These are phyloP conservation scores for Lagerstroemia speciosa DNA, from an alignment of 345 rosid species.

Conservation along the genomic window DNA sequence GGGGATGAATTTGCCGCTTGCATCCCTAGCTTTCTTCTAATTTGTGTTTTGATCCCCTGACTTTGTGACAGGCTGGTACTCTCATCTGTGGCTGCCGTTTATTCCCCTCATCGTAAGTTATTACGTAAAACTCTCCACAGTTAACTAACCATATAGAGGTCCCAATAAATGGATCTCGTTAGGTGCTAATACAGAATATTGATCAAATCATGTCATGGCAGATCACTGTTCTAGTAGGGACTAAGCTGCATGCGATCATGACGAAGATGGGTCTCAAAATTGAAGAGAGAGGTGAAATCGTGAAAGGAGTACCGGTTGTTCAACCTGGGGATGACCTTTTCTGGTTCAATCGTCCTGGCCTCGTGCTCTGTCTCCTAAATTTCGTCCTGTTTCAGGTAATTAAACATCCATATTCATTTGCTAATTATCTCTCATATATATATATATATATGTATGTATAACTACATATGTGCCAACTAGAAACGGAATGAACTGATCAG, in stretches of 20 bases:
- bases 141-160: no score
- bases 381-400: conserved; percentile 81
- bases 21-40: neutral
- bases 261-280: conserved; percentile 68
- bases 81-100: conserved; percentile 78
- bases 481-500: neutral
- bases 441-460: no score
- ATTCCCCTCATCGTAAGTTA: conserved; percentile 71
- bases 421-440: neutral
- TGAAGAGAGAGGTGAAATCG: conserved; percentile 63
- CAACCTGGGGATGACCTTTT: conserved; percentile 72
- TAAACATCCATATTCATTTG: neutral
- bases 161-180: no score
- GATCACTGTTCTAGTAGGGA: conserved; percentile 65
- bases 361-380: conserved; percentile 75
- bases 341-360: conserved; percentile 80
- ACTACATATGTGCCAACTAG: no score
- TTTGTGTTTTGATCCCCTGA: neutral
- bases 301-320: conserved; percentile 76
- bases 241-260: conserved; percentile 86
- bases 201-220: conserved; percentile 30
- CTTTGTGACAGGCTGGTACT: conserved; percentile 48
- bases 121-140: no score
- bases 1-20: neutral
- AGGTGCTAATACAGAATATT: no score